phyloP scores from a whole-genome alignment of 352 stramenopile species.

The Phytophthora cryptogea region DNA sequence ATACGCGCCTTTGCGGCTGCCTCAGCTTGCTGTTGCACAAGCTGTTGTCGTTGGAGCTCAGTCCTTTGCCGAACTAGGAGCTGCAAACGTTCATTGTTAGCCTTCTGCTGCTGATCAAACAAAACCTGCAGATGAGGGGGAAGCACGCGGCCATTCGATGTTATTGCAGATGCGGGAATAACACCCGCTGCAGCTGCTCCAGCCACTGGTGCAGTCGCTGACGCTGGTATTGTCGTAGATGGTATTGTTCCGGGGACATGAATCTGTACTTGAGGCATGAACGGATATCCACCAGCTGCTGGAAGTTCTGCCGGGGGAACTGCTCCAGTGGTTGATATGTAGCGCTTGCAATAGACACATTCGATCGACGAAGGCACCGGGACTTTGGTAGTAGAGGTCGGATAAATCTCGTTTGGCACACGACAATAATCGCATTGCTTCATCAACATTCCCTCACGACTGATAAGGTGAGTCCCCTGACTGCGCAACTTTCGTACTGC shows the following conservation, averaged over 20 bases:
- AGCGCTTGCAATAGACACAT: conserved; percentile 63
- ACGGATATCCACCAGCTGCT: conserved; percentile 15
- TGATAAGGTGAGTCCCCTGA: conserved; percentile 39
- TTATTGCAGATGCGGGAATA: neutral
- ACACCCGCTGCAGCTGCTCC: neutral
- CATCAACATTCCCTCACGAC: conserved; percentile 51
- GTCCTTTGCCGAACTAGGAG: conserved; percentile 4
- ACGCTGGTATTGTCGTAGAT: conserved; percentile 5
- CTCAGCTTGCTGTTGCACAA: conserved; percentile 27
- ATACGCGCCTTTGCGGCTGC: conserved; percentile 32
- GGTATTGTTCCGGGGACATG: conserved; percentile 14
- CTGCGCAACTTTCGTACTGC: conserved; percentile 55
- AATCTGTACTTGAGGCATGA: conserved; percentile 26
- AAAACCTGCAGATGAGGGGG: conserved; percentile 32
- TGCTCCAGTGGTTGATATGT: conserved; percentile 47
- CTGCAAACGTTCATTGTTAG: conserved; percentile 9
- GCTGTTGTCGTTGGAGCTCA: conserved; percentile 14
- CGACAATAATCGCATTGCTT: conserved; percentile 64
- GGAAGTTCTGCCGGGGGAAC: conserved; percentile 27
- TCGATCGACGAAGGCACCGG: conserved; percentile 65
- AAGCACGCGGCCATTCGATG: conserved; percentile 22
- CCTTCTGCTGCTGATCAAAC: conserved; percentile 24
- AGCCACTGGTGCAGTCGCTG: neutral
- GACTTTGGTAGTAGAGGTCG: conserved; percentile 58
- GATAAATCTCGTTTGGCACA: conserved; percentile 67